A percentile compares a stretch with the other conserved stretches of the same genome.
phyloP scores from a whole-genome alignment of 192 early-diverging fungal genomes.

The Pilaira anomala region DNA sequence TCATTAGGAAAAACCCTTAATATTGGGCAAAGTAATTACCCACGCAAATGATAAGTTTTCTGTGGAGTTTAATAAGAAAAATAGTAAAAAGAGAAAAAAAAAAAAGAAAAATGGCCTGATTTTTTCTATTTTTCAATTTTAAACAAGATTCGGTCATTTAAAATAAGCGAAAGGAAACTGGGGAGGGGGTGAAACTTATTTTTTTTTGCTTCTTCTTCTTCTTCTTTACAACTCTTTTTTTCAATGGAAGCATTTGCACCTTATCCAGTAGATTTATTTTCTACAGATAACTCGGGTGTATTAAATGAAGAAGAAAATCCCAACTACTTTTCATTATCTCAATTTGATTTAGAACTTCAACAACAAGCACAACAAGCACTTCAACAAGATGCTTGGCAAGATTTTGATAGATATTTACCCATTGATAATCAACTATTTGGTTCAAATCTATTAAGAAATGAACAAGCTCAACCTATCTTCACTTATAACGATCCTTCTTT shows the following conservation, averaged over 20 bases:
- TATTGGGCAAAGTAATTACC: no score
- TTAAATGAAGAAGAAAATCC: conserved; percentile 3
- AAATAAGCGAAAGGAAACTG: neutral
- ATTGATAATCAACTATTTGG: conserved; percentile 7
- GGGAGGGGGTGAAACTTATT: no score
- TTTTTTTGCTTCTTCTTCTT: conserved; percentile 10
- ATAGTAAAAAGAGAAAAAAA: no score
- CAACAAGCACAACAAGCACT: conserved; percentile 19
- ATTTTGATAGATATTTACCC: conserved; percentile 17
- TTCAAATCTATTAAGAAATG: neutral
- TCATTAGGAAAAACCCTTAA: no score
- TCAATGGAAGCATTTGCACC: conserved; percentile 20
- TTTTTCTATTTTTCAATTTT: neutral
- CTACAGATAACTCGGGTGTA: neutral
- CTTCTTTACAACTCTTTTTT: conserved; percentile 10
- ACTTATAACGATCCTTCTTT: conserved; percentile 1
- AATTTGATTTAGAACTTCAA: conserved; percentile 15
- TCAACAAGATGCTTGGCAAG: conserved; percentile 21
- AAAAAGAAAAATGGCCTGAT: no score
- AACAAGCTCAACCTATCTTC: conserved; percentile 13
- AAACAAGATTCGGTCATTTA: conserved; percentile 5
- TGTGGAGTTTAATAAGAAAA: no score
- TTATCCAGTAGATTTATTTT: conserved; percentile 18
- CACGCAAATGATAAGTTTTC: no score
- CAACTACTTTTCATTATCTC: conserved; percentile 13